Evolutionary conservation across 78 protist species (phyloP), one percentile per base, ranked within the genome.

Genomic region (Dictyostelium discoideum): DNA sequence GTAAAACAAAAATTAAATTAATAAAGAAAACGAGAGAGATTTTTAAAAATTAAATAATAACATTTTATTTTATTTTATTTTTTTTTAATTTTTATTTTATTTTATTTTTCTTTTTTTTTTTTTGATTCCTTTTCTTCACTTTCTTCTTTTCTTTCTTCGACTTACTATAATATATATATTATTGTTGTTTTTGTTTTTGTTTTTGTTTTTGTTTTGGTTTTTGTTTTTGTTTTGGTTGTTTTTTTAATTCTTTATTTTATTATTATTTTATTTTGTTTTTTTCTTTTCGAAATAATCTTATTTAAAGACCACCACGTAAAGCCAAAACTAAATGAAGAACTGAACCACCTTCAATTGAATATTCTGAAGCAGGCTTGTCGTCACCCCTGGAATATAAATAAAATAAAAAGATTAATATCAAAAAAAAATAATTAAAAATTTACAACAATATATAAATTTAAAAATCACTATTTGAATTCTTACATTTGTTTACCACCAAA

Each of bases 281-380:
- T 26, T 24, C 78, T 72, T 73, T 73, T 32, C 39, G 5, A 32
- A 24, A 32, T 24, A 32, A 73, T 73, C 40, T 79, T 79, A 20
- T 44, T 93, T 84, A 93, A 37, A 65, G 46, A n/a, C 96, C 96
- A 73, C 96, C 96, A 77, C 96, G 84, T 54, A 98, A 97, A 29
- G 98, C 97, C 32, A 98, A 95, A 54, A 98, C 99, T 44, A 98
- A 92, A 73, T 98, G 99, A 63, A 98, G 95, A 46, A 96, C 97
- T 44, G 98, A 88, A 42, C 98, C 99, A 32, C 97, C 98, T 84
- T 96, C 92, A 77, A 98, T 92, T 78, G 92, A 89, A 87, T 92
- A 98, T 42, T 97, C 98, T 24, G 11, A 14, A 24, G 97, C 98
- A 40, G 95, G 84, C 67, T 96, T 97, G 4, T 97, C 98, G 42